These are phyloP conservation scores for Apiotrichum porosum DNA, from an alignment of 1,284 basidiomycete species.

Conservation along the genomic window DNA sequence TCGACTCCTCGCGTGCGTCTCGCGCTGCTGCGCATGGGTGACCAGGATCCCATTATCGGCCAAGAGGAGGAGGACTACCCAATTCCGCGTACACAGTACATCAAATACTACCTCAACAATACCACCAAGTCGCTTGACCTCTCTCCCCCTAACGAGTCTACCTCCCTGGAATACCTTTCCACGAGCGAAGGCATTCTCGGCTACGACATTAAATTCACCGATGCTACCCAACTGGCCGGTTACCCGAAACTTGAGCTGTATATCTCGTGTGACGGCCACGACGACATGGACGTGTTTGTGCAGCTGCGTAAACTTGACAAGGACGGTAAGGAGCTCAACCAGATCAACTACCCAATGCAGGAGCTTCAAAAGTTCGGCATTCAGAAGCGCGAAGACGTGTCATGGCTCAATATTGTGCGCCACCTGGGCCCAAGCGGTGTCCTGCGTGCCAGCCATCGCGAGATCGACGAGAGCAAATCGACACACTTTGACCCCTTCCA, in stretches of 20 bases:
- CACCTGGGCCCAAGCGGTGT: constrained; percentile 26
- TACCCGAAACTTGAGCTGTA: constrained; percentile 24
- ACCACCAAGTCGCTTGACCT: too few species aligned
- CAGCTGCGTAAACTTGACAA: constrained; percentile 28
- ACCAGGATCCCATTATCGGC: too few species aligned
- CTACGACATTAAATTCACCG: constrained; percentile 20
- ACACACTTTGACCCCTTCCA: too few species aligned
- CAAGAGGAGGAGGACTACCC: too few species aligned
- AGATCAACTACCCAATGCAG: constrained; percentile 21
- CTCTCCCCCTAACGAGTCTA: too few species aligned
- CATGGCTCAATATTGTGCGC: constrained; percentile 21
- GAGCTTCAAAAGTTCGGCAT: not conserved
- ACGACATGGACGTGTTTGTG: constrained; percentile 29
- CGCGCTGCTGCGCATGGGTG: too few species aligned
- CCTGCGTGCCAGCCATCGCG: constrained; percentile 29
- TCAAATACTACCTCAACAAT: too few species aligned
- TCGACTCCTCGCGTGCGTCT: too few species aligned
- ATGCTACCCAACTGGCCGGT: constrained; percentile 21
- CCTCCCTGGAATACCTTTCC: too few species aligned
- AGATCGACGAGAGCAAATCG: too few species aligned
- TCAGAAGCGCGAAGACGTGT: not conserved
- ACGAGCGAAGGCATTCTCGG: too few species aligned
- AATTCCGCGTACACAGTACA: too few species aligned
- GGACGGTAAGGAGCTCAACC: constrained; percentile 19
- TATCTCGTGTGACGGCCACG: constrained; percentile 25